A percentile compares a stretch with the other conserved stretches of the same genome.
These are phyloP conservation scores for Sedum album DNA, from an alignment of 164 flowering plant genomes.

Conservation along the genomic window DNA sequence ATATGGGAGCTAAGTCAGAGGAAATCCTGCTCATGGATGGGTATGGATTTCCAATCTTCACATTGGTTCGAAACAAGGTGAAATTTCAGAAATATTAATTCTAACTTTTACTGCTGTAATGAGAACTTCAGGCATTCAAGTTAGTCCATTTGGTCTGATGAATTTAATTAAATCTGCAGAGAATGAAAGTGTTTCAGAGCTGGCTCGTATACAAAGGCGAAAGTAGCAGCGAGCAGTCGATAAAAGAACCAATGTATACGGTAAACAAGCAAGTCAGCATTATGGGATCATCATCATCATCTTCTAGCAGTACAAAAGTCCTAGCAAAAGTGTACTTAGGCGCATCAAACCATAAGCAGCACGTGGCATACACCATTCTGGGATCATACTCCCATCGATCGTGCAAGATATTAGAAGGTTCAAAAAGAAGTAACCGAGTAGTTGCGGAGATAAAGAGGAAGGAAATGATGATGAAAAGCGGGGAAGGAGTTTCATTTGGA, in stretches of 20 bases:
- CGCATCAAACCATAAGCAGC: constrained; percentile 10
- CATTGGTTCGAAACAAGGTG: constrained; percentile 39
- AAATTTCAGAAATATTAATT: too few relatives aligned
- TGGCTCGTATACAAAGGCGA: constrained; percentile 46
- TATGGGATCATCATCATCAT: constrained; percentile 4
- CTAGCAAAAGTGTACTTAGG: constrained; percentile 28
- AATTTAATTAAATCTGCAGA: neutral
- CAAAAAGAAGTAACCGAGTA: constrained; percentile 16
- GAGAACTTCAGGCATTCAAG: neutral
- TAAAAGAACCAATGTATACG: constrained; percentile 22
- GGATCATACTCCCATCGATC: constrained; percentile 42
- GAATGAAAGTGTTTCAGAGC: constrained; percentile 19
- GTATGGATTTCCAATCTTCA: constrained; percentile 37
- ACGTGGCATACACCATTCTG: constrained; percentile 25
- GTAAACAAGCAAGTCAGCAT: constrained; percentile 28
- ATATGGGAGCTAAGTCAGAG: constrained; percentile 20
- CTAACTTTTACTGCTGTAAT: too few relatives aligned
- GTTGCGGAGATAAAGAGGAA: constrained; percentile 51
- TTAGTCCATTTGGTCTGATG: neutral
- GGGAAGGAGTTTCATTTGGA: constrained; percentile 39
- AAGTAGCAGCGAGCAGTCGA: constrained; percentile 4
- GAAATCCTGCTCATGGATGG: constrained; percentile 51
- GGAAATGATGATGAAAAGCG: constrained; percentile 24
- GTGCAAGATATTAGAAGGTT: constrained; percentile 38
- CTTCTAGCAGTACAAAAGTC: constrained; percentile 2